These are phyloP conservation scores for Rubroshorea leprosula DNA, from an alignment of 345 rosid species.

Conservation along the genomic window DNA sequence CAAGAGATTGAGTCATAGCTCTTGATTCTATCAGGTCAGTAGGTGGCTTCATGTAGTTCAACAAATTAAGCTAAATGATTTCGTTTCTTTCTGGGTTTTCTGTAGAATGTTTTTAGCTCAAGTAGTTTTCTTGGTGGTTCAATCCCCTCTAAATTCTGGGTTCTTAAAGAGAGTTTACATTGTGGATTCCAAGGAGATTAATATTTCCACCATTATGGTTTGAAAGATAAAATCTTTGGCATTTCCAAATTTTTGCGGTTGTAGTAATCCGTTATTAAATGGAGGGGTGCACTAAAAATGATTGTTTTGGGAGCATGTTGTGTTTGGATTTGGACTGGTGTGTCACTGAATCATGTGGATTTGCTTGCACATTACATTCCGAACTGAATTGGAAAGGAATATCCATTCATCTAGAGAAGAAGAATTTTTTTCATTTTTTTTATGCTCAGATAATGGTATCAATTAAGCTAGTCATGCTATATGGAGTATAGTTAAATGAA, in stretches of 20 bases:
- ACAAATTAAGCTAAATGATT: neutral
- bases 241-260: neutral
- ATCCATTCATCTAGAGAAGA: no score
- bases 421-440: no score
- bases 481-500: no score
- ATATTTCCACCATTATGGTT: neutral
- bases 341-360: slow-evolving; percentile 1
- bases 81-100: slow-evolving; percentile 5
- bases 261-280: no score
- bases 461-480: no score
- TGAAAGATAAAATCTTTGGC: no score
- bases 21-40: slow-evolving; percentile 15
- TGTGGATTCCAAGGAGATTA: neutral
- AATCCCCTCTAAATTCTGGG: neutral
- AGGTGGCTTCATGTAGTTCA: slow-evolving; percentile 1
- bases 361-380: neutral
- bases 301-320: neutral
- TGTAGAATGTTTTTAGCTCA: neutral
- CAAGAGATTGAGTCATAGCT: slow-evolving; percentile 4
- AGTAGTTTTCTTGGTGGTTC: slow-evolving; percentile 4
- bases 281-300: neutral
- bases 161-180: neutral
- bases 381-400: neutral
- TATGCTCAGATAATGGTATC: no score
- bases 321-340: slow-evolving; percentile 2